phyloP scores from a whole-genome alignment of 2,329 filamentous ascomycete species.

The Cladophialophora yegresii region DNA sequence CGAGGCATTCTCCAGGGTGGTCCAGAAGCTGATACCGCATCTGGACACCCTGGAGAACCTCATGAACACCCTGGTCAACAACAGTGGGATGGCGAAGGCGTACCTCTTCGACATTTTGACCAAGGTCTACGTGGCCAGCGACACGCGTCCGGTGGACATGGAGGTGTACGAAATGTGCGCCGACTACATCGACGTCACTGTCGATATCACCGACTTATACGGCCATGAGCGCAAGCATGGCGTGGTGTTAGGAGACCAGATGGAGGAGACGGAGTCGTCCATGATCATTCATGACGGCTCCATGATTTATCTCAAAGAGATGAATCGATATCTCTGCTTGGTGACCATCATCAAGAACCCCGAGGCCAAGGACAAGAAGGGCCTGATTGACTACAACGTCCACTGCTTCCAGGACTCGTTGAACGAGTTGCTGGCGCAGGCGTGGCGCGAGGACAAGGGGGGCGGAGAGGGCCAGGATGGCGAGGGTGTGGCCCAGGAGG shows the following conservation, averaged over 20 bases:
- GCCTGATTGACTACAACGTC: slow-evolving; percentile 67
- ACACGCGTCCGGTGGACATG: slow-evolving; percentile 90
- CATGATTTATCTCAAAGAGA: slow-evolving; percentile 66
- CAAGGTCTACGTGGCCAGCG: slow-evolving; percentile 98
- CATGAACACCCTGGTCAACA: slow-evolving; percentile 89
- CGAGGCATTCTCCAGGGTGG: slow-evolving; percentile 96
- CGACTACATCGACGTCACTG: slow-evolving; percentile 97
- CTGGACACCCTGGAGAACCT: slow-evolving; percentile 89
- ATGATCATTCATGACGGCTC: slow-evolving; percentile 63
- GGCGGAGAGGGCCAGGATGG: slow-evolving; percentile 33
- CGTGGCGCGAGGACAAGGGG: slow-evolving; percentile 47
- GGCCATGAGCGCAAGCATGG: slow-evolving; percentile 56
- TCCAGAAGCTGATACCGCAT: slow-evolving; percentile 94
- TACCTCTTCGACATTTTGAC: slow-evolving; percentile 97
- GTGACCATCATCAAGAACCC: slow-evolving; percentile 67
- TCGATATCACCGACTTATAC: slow-evolving; percentile 94
- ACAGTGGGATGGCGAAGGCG: slow-evolving; percentile 94
- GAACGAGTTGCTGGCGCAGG: slow-evolving; percentile 61
- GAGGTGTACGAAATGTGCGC: slow-evolving; percentile 97
- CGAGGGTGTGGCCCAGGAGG: slow-evolving; percentile 10
- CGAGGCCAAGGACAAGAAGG: slow-evolving; percentile 65
- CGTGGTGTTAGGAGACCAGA: slow-evolving; percentile 47
- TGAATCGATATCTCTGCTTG: slow-evolving; percentile 66
- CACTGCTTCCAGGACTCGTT: slow-evolving; percentile 64
- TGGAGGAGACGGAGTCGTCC: slow-evolving; percentile 62